phyloP scores from a whole-genome alignment of 441 rosid species.

The Biscutella laevigata region DNA sequence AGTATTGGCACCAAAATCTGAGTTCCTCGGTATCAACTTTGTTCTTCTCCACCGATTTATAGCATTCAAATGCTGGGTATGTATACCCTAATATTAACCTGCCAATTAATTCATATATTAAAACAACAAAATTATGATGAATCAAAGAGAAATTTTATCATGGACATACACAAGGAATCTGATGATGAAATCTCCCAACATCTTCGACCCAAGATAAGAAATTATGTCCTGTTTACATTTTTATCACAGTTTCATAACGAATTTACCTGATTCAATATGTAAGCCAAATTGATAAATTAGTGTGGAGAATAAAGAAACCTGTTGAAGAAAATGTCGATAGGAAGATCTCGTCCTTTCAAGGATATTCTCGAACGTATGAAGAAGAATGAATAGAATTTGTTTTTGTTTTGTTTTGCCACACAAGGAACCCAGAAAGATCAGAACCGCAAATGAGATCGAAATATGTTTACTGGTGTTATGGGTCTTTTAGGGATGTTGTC shows the following conservation, averaged over 20 bases:
- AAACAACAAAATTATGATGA: background rate
- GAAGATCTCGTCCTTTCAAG: slow-evolving; percentile 12
- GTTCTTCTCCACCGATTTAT: slow-evolving; percentile 63
- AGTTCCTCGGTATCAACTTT: slow-evolving; percentile 57
- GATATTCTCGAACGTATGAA: slow-evolving; percentile 12
- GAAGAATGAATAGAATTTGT: background rate
- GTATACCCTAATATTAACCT: slow-evolving; percentile 68
- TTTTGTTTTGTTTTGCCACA: background rate
- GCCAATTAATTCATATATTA: background rate
- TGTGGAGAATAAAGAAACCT: too few species aligned
- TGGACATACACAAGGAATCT: slow-evolving; percentile 60
- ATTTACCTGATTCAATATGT: background rate
- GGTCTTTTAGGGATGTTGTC: background rate
- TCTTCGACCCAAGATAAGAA: slow-evolving; percentile 29
- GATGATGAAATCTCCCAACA: slow-evolving; percentile 66
- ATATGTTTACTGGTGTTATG: background rate
- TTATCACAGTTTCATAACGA: background rate
- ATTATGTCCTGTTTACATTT: slow-evolving; percentile 22
- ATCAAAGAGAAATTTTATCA: background rate
- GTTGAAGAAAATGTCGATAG: slow-evolving; percentile 23
- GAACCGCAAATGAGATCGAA: slow-evolving; percentile 18
- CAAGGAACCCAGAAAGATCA: slow-evolving; percentile 19
- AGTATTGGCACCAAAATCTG: slow-evolving; percentile 76
- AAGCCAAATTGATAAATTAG: too few species aligned
- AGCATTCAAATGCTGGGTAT: slow-evolving; percentile 75